phyloP scores from a whole-genome alignment of 2,329 filamentous ascomycete genomes.

The Cladosporium cucumerinum region DNA sequence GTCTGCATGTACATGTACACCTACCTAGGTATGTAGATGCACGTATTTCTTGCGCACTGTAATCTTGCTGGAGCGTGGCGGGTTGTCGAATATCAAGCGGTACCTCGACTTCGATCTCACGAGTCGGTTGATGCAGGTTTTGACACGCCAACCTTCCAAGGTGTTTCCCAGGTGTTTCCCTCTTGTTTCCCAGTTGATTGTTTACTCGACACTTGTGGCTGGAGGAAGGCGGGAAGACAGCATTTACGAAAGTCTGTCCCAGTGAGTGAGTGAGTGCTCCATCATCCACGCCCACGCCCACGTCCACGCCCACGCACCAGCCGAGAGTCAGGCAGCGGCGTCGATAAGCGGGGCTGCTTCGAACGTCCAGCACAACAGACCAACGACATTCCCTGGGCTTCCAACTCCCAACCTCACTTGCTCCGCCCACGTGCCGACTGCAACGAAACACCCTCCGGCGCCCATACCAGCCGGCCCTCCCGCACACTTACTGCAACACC shows the following conservation, averaged over 20 bases:
- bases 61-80: not conserved
- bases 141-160: not conserved
- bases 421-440: constrained; percentile 17
- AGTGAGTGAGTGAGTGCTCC: no score
- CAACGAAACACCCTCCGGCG: not conserved
- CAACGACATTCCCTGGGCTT: not conserved
- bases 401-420: constrained; percentile 9
- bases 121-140: not conserved
- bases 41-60: not conserved
- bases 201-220: constrained; percentile 1
- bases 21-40: not conserved
- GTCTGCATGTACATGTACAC: not conserved
- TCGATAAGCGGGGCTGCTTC: not conserved
- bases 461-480: constrained; percentile 8
- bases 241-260: not conserved
- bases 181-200: not conserved
- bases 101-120: not conserved
- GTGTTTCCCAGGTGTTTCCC: not conserved
- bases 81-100: not conserved
- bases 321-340: not conserved
- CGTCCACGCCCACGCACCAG: not conserved
- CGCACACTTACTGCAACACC: not conserved
- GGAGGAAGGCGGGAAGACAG: not conserved
- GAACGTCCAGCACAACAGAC: not conserved
- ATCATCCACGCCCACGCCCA: no score